Conservation (phyloP, 192 early-diverging fungal species). For the Coemansia sp. region DNA sequence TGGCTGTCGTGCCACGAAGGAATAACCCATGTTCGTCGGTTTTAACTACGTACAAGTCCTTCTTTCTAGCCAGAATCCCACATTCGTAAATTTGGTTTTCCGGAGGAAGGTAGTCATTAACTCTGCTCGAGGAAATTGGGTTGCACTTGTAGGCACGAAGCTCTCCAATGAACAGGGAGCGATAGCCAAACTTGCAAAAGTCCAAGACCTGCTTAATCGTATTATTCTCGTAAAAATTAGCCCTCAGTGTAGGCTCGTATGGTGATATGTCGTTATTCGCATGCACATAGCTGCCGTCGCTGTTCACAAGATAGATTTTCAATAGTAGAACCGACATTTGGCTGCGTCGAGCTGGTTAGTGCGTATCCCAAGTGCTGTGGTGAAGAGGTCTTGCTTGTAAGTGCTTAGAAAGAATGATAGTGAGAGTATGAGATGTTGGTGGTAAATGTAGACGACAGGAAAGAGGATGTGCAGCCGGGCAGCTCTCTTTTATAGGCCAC, state of each 20-base stretch:
- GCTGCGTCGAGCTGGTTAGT: neutral
- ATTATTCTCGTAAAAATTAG: neutral
- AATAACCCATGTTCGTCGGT: neutral
- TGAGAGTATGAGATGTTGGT: neutral
- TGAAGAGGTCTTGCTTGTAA: neutral
- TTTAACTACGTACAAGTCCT: neutral
- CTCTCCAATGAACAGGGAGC: neutral
- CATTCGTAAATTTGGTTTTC: neutral
- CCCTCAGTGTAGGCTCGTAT: neutral
- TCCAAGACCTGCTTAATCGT: neutral
- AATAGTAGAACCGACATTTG: neutral
- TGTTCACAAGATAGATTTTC: neutral
- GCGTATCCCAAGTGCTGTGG: neutral
- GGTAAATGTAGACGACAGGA: neutral
- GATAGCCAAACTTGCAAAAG: neutral
- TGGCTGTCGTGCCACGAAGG: neutral
- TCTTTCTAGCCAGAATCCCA: neutral
- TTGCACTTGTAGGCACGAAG: neutral
- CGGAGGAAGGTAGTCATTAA: too few species aligned
- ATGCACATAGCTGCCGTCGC: neutral
- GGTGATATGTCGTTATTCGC: neutral
- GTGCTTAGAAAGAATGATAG: neutral
- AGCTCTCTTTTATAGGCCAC: neutral
- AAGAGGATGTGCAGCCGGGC: neutral
- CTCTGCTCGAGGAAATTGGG: neutral